Base-by-base conservation (phyloP, 768 basidiomycete species). In the Macrolepiota fuliginosa region DNA sequence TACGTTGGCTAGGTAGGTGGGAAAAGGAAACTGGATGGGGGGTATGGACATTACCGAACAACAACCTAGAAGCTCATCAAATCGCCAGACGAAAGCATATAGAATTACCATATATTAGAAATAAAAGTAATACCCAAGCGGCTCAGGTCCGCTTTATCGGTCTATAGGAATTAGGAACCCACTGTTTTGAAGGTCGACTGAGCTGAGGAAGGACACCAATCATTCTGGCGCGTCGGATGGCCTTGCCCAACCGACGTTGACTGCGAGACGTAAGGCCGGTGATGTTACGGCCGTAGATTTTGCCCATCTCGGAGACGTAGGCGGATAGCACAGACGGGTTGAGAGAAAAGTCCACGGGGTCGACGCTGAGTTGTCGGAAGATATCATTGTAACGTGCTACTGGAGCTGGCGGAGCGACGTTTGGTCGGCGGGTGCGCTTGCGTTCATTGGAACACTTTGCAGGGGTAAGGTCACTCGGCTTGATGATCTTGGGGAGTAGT, bases 191-290 rank as follows among this genome's bases (percentile, higher is more conserved):
- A 4, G 69, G 69, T 67, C 66, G 76, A 69, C 80, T 80, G 66
- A 81, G 77, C 17, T 77, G 65, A 9, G 93, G 90, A 56, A 96
- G 84, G 60, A 93, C 70, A 42, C 96, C 96, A 91, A 96, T 95
- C 82, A 89, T 88, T 76, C 90, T 92, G 62, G 96, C 91, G 62
- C 96, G 79, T 49, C 91, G 86, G 61, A 97, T 89, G 47, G 94
- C 91, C 74, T 94, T 94, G 62, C 85, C 90, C 3, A 97, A 66
- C 63, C 80, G 80, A 47, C 92, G 82, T 72, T 97, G 96, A 58
- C 77, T 89, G 75, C 86, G 87, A 73, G 85, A 81, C 1, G 94
- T 94, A 49, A 98, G 77, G 5, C 81, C 76, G 0, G 92, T 96
- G 32, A 81, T 70, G 9, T 83, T 79, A 56, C 96, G 83, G n/a